Percentiles rank a stretch among this genome's conserved stretches.
Evolutionary conservation across 352 stramenopile species (phyloP).

Genomic region (Globisporangium sylvaticum): DNA sequence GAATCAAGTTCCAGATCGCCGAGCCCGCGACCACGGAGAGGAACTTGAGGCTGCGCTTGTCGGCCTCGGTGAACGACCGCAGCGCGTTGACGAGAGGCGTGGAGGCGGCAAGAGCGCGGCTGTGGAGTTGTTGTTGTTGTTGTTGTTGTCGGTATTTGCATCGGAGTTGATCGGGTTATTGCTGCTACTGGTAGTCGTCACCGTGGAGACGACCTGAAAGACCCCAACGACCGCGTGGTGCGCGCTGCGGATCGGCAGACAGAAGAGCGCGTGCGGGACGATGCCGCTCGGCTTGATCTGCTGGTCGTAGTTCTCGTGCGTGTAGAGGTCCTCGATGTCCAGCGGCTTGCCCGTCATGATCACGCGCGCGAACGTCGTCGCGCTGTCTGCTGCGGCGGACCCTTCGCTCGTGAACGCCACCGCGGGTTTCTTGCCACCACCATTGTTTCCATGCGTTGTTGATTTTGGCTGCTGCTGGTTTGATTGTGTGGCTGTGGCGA

Average conservation of each 20-base stretch:
- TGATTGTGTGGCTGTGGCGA: not conserved
- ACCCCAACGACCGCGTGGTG: slow-evolving; percentile 55
- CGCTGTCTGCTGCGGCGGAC: slow-evolving; percentile 48
- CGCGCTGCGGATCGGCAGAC: slow-evolving; percentile 65
- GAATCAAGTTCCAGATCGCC: slow-evolving; percentile 65
- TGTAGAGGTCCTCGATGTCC: slow-evolving; percentile 54
- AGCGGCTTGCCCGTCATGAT: slow-evolving; percentile 59
- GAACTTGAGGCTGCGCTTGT: slow-evolving; percentile 51
- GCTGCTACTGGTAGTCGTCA: slow-evolving; percentile 1
- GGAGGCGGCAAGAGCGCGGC: not conserved
- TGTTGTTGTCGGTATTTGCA: not conserved
- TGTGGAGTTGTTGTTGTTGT: not conserved
- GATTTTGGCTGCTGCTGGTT: not conserved
- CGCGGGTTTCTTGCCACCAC: slow-evolving; percentile 9
- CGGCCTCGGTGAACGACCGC: slow-evolving; percentile 34
- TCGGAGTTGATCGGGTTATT: not conserved
- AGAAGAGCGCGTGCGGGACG: slow-evolving; percentile 43
- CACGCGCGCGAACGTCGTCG: slow-evolving; percentile 60
- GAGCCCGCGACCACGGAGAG: slow-evolving; percentile 51
- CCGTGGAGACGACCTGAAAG: slow-evolving; percentile 37
- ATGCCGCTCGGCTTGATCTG: slow-evolving; percentile 37
- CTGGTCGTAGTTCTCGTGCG: slow-evolving; percentile 47
- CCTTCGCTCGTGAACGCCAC: slow-evolving; percentile 45
- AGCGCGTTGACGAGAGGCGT: not conserved
- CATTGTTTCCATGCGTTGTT: not conserved